Evolutionary conservation across 768 basidiomycete species (phyloP).

Genomic region (Tremella mesenterica): DNA sequence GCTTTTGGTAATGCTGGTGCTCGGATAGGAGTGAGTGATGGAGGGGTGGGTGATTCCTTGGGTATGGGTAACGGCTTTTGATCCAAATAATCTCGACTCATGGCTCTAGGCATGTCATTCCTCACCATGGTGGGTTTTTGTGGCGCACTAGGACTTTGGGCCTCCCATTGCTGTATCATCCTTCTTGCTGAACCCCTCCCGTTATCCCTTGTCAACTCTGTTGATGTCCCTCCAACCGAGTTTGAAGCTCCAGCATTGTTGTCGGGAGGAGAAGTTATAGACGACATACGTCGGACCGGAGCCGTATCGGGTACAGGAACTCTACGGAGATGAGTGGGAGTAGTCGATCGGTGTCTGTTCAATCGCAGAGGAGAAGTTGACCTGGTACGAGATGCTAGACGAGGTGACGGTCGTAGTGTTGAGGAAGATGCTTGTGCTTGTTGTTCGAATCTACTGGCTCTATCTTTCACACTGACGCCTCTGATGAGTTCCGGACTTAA

Average conservation of each 20-base stretch:
- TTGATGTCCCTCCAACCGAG: neutral
- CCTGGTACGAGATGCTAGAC: slow-evolving; percentile 7
- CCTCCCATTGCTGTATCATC: slow-evolving; percentile 39
- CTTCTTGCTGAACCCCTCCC: slow-evolving; percentile 27
- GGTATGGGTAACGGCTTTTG: slow-evolving; percentile 31
- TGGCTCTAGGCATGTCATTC: slow-evolving; percentile 4
- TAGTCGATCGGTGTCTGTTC: slow-evolving; percentile 1
- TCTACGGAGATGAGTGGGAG: slow-evolving; percentile 9
- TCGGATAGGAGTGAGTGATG: slow-evolving; percentile 3
- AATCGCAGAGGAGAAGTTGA: slow-evolving; percentile 30
- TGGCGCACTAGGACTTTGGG: slow-evolving; percentile 1
- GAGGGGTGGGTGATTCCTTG: slow-evolving; percentile 9
- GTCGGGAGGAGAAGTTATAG: neutral
- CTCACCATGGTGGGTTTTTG: neutral
- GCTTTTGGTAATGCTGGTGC: neutral
- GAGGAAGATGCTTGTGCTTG: slow-evolving; percentile 10
- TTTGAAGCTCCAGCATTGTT: neutral
- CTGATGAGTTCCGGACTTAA: slow-evolving; percentile 9
- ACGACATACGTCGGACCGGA: slow-evolving; percentile 9
- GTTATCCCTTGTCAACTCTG: slow-evolving; percentile 19
- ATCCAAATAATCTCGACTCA: slow-evolving; percentile 32
- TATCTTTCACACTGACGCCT: slow-evolving; percentile 26
- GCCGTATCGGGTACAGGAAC: slow-evolving; percentile 26
- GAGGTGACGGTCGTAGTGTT: slow-evolving; percentile 11
- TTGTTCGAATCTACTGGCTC: slow-evolving; percentile 25